Evolutionary conservation across 2,329 filamentous ascomycete genomes (phyloP).

Genomic region (Diaporthe nobilis): DNA sequence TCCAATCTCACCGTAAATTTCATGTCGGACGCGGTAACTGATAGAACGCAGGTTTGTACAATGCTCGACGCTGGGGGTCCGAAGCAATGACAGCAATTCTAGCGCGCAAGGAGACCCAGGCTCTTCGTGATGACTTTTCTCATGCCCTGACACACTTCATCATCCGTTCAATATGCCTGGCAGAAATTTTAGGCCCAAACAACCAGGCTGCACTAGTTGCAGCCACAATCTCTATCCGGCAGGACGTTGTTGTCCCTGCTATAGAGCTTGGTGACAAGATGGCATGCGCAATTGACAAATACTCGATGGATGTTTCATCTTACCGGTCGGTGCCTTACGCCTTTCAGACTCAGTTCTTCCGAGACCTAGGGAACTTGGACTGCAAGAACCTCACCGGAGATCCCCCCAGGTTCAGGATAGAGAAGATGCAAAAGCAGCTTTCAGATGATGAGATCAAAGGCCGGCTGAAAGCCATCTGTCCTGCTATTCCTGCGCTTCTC

Average conservation of each 20-base stretch:
- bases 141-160: background rate
- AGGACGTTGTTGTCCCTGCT: background rate
- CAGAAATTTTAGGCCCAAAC: background rate
- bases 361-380: background rate
- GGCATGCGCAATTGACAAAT: background rate
- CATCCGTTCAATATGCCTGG: background rate
- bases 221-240: background rate
- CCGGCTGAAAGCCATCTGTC: background rate
- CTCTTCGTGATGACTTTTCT: background rate
- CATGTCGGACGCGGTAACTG: too few species aligned
- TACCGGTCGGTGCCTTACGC: background rate
- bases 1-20: background rate
- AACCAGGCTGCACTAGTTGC: background rate
- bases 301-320: background rate
- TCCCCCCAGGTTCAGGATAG: background rate
- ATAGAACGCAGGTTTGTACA: background rate
- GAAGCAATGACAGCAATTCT: background rate
- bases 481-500: background rate
- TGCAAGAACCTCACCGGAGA: background rate
- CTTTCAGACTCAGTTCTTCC: background rate
- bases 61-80: constrained; percentile 2
- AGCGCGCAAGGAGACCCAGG: background rate
- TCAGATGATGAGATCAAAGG: background rate
- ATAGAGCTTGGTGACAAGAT: background rate
- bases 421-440: background rate